Evolutionary conservation across 2,329 filamentous ascomycete genomes (phyloP), one percentile per base, ranked within the genome.

Genomic region (Parafenestella ontariensis): DNA sequence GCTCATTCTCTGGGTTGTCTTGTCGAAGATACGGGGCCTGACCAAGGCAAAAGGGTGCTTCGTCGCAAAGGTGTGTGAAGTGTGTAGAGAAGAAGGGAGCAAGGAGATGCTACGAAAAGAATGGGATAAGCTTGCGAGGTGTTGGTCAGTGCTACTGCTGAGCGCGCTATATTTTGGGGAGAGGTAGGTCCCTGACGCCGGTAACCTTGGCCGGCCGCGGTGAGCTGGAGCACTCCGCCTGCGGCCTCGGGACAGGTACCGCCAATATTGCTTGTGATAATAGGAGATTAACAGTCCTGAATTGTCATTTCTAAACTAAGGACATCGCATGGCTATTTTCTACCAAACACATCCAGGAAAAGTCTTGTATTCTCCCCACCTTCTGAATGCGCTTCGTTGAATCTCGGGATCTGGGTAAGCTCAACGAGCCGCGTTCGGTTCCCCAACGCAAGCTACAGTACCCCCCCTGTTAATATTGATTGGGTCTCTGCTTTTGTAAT

Each of bases 31-130:
- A 82, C 80, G 86, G 88, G 90, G 91, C 94, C 93, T 95, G 94
- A 98, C 94, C 94, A 96, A 97, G 94, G 93, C 91, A 90, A 82
- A 68, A 81, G 87, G 85, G 87, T 88, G 91, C 90, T 92, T 92
- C 91, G 85, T 93, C 85, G 91, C 91, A 70, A 62, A 44, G 49
- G 58, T 51, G 52, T 33, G 49, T 49, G 46, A 8, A 54, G 58
- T 49, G 43, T 50, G 52, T 46, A 56, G 63, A 56, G 51, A 41
- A 37, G 57, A 55, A 54, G 55, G 58, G 54, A 56, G 36, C 54
- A 58, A 46, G 51, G 53, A 57, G 56, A 43, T 28, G 49, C 53
- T 47, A 28, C 29, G 46, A 53, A 58, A 58, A 49, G 31, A 44
- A 55, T 46, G 46, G 52, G 50, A 57, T 46, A 45, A 54, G 58